Conservation (phyloP, 208 protist genomes). For the Trypanosoma congolense region DNA sequence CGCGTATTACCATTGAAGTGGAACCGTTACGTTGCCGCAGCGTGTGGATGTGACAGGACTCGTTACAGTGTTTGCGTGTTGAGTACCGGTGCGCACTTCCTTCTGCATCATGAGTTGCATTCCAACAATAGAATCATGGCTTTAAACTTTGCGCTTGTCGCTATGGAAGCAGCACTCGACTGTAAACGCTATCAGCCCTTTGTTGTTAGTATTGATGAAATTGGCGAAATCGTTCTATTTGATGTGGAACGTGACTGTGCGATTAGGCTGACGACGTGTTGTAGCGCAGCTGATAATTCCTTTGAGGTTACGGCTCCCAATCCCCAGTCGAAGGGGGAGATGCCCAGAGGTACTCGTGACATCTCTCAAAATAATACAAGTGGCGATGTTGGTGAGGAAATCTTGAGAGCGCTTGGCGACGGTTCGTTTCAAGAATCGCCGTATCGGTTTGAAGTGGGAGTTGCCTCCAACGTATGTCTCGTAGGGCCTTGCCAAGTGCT, state of each 20-base stretch:
- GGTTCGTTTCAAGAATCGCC: constrained; percentile 5
- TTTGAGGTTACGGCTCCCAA: neutral
- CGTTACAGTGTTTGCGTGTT: constrained; percentile 63
- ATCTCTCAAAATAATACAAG: neutral
- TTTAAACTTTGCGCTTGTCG: constrained; percentile 41
- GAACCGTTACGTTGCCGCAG: constrained; percentile 50
- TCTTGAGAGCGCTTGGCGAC: neutral
- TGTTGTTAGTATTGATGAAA: constrained; percentile 66
- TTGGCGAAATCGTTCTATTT: constrained; percentile 54
- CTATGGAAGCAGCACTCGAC: constrained; percentile 24
- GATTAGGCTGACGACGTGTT: constrained; percentile 7
- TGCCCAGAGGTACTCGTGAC: neutral
- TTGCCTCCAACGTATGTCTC: constrained; percentile 37
- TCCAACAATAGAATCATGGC: constrained; percentile 36
- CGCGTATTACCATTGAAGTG: constrained; percentile 26
- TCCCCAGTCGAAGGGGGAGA: neutral
- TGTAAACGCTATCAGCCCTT: constrained; percentile 23
- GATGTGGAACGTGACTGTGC: constrained; percentile 47
- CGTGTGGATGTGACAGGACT: constrained; percentile 47
- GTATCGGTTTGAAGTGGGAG: constrained; percentile 43
- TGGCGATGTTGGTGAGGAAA: neutral
- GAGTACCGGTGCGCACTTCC: constrained; percentile 53
- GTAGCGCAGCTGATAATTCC: neutral
- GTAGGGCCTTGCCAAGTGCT: constrained; percentile 60
- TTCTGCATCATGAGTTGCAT: constrained; percentile 53